These are phyloP conservation scores for Arthrocladium fulminans DNA, from an alignment of 2,329 filamentous ascomycete genomes.

Conservation along the genomic window DNA sequence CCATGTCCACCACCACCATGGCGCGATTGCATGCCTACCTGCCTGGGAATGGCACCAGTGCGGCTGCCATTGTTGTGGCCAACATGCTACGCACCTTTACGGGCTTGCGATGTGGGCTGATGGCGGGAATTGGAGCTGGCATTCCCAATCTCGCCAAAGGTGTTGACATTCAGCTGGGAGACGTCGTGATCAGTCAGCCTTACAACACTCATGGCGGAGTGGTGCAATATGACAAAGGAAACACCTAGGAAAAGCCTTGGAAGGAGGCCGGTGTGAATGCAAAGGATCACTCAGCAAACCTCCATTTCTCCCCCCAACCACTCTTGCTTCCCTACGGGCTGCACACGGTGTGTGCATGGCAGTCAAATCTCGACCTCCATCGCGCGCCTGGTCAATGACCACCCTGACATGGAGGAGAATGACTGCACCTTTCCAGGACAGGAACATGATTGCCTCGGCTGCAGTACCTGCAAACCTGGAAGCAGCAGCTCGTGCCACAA, in stretches of 20 bases:
- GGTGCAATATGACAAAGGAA: conserved; percentile 26
- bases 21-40: conserved; percentile 17
- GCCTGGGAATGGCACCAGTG: conserved; percentile 9
- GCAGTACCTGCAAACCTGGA: too few relatives aligned
- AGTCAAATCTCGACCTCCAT: too few relatives aligned
- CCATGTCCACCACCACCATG: conserved; percentile 17
- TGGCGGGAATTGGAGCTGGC: conserved; percentile 24
- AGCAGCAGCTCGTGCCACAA: too few relatives aligned
- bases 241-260: too few relatives aligned
- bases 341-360: too few relatives aligned
- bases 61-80: conserved; percentile 12
- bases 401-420: too few relatives aligned
- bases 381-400: too few relatives aligned
- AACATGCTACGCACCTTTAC: conserved; percentile 18
- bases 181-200: conserved; percentile 22
- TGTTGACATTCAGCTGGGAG: conserved; percentile 24
- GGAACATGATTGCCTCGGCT: too few relatives aligned
- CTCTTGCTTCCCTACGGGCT: background rate
- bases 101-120: conserved; percentile 14
- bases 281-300: background rate
- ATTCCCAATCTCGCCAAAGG: conserved; percentile 13
- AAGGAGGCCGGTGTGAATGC: background rate
- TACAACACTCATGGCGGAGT: conserved; percentile 20
- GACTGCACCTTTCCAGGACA: too few relatives aligned
- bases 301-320: background rate